phyloP scores from a whole-genome alignment of 495 filamentous ascomycete species.

The Talaromyces nanjingensis region DNA sequence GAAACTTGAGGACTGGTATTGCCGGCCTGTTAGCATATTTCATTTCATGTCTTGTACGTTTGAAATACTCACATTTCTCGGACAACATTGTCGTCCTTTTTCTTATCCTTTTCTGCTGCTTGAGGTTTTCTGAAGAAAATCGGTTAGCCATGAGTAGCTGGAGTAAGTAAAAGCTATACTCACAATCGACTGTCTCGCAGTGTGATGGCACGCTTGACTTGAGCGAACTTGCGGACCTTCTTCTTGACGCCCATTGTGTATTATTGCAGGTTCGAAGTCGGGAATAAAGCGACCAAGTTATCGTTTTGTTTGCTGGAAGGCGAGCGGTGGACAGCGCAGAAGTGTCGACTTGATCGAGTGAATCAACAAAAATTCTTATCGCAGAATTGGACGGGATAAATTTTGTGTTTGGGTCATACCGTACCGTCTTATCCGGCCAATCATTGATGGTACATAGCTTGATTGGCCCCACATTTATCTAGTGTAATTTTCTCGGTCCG shows the following conservation, averaged over 20 bases:
- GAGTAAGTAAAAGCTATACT: background rate
- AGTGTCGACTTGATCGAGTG: background rate
- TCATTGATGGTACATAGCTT: background rate
- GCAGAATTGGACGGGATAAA: background rate
- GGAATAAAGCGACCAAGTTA: background rate
- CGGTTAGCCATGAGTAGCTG: background rate
- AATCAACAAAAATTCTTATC: slow-evolving; percentile 2
- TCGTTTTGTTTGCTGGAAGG: background rate
- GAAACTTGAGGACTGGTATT: slow-evolving; percentile 55
- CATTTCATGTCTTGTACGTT: background rate
- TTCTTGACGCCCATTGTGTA: slow-evolving; percentile 11
- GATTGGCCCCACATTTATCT: background rate
- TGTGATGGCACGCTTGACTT: slow-evolving; percentile 12
- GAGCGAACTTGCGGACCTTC: slow-evolving; percentile 13
- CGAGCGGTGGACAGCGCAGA: background rate
- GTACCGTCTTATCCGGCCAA: background rate
- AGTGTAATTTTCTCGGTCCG: background rate
- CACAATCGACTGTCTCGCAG: slow-evolving; percentile 11
- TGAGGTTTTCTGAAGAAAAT: slow-evolving; percentile 5
- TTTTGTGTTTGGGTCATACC: background rate
- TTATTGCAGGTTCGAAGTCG: background rate
- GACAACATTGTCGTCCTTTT: slow-evolving; percentile 9
- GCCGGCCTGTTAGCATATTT: slow-evolving; percentile 34
- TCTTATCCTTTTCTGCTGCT: slow-evolving; percentile 3
- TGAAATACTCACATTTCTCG: slow-evolving; percentile 11